These are phyloP conservation scores for Massarina eburnea DNA, from an alignment of 2,329 filamentous ascomycete species.

Conservation along the genomic window DNA sequence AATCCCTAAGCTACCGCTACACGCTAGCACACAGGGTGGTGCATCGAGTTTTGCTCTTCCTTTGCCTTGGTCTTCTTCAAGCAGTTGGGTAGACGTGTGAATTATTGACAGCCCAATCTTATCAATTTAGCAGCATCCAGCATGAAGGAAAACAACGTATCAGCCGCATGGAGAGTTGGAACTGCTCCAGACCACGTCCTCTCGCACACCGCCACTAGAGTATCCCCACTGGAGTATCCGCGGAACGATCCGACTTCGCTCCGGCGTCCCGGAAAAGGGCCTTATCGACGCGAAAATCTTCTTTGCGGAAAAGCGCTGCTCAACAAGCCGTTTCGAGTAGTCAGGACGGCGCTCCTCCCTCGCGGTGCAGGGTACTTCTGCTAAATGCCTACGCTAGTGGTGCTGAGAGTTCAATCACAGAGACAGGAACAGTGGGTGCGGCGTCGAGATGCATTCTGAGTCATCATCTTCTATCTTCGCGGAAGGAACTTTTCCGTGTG, in stretches of 20 bases:
- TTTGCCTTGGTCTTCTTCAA: no score
- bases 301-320: constrained; percentile 11
- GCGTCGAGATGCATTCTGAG: background rate
- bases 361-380: background rate
- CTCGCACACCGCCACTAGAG: no score
- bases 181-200: no score
- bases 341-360: constrained; percentile 3
- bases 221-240: background rate
- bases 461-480: constrained; percentile 1
- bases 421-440: background rate
- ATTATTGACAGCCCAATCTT: no score
- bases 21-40: no score
- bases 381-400: background rate
- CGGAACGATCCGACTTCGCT: background rate
- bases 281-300: background rate
- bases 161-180: background rate
- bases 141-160: background rate
- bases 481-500: background rate
- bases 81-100: no score
- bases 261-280: constrained; percentile 1
- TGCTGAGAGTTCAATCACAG: background rate
- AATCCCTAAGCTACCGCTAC: no score
- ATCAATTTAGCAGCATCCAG: background rate
- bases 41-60: no score
- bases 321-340: constrained; percentile 2